Evolutionary conservation across 2,329 filamentous ascomycete genomes (phyloP).

Genomic region (Plenodomus lindquistii): DNA sequence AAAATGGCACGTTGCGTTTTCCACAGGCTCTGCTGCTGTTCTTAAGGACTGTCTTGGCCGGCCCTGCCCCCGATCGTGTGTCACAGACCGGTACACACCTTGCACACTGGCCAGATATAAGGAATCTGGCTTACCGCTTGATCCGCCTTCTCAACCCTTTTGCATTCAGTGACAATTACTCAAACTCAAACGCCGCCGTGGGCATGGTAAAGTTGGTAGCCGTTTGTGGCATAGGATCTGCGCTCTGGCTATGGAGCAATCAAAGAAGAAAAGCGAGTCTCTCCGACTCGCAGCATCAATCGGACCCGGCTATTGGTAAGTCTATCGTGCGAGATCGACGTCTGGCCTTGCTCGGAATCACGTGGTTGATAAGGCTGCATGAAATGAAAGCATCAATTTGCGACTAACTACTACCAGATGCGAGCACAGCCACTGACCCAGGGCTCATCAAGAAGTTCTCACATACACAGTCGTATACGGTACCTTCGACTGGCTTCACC

Average conservation of each 20-base stretch:
- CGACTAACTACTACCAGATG: slow-evolving; percentile 25
- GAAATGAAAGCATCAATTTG: not conserved
- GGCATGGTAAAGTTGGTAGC: slow-evolving; percentile 46
- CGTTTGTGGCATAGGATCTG: slow-evolving; percentile 42
- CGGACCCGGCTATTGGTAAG: slow-evolving; percentile 31
- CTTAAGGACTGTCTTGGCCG: slow-evolving; percentile 32
- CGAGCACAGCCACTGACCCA: slow-evolving; percentile 68
- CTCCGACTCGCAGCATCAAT: slow-evolving; percentile 21
- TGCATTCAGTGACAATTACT: slow-evolving; percentile 18
- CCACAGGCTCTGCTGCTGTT: slow-evolving; percentile 43
- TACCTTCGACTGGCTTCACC: slow-evolving; percentile 62
- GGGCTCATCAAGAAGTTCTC: slow-evolving; percentile 80
- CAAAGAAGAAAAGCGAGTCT: slow-evolving; percentile 19
- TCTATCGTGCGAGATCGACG: slow-evolving; percentile 13
- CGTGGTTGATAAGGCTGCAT: slow-evolving; percentile 6
- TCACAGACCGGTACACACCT: slow-evolving; percentile 31
- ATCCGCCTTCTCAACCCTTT: slow-evolving; percentile 29
- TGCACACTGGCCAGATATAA: slow-evolving; percentile 33
- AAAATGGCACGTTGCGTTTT: slow-evolving; percentile 41
- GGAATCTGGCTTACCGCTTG: slow-evolving; percentile 22
- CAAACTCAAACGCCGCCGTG: slow-evolving; percentile 31
- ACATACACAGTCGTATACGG: slow-evolving; percentile 71
- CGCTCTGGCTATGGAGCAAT: slow-evolving; percentile 39
- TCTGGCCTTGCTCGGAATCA: slow-evolving; percentile 6
- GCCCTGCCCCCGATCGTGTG: slow-evolving; percentile 25